Base-by-base conservation (phyloP, 192 early-diverging fungal genomes). In the Gaertneriomyces sp. region DNA sequence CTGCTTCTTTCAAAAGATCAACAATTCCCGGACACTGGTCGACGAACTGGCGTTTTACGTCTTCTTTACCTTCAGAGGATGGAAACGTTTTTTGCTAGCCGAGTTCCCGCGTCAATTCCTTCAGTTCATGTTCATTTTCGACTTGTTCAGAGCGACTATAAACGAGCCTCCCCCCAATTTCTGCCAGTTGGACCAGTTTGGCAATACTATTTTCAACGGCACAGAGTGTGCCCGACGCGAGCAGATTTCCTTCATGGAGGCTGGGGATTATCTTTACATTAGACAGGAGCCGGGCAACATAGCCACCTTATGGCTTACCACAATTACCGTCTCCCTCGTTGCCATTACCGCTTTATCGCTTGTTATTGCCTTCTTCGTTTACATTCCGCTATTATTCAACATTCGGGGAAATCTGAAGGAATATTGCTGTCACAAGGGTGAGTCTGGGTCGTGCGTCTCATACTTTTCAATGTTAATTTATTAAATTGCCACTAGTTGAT, bases 361-460 rank as follows among this genome's bases (percentile, higher is more conserved):
- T 20, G 43, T 90, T 6, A 47, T 73, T 9, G 90, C 91, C 5
- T 74, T 81, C 16, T 49, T 90, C 46, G 51, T 92, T 14, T 94
- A 94, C 70, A 76, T 94, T 45, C 92, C 92, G 7, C 73, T 94
- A 47, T 64, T 91, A 58, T 85, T 79, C 68, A 82, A 83, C 49
- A 90, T 94, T 58, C 84, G 82, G 41, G 92, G 92, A 16, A 94
- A 93, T 66, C 73, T 94, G 53, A 94, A 94, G 70, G 92, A 94
- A 68, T 94, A 87, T 69, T 90, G 88, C 58, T 90, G 88, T 58
- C 89, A 92, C 77, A 91, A 91, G 73, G 25, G 25, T 33, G 25
- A 33, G 25, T 33, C 1, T 33, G 25, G 25, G 2, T 33, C 25
- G 25, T 33, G 25, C 25, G 25, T 33, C 25, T 33, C 25, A 33